Base-by-base conservation (phyloP, 108 stramenopile species). In the Nannochloropsis salina region DNA sequence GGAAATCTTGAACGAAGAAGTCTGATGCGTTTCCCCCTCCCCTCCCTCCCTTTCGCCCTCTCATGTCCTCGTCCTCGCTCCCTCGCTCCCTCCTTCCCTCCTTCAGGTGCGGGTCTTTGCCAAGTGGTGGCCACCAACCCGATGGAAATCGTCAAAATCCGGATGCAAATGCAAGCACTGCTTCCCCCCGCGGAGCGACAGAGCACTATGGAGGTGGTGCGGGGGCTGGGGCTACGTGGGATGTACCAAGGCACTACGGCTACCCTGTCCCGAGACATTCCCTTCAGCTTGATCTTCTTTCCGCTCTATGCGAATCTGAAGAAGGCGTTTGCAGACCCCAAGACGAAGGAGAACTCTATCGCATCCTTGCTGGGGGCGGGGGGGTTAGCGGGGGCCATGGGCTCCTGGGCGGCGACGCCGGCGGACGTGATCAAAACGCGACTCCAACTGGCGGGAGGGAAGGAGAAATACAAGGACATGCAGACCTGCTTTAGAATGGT, bases 81-180 rank as follows among this genome's bases (percentile, higher is more conserved):
- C 61, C n/a, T 74, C 61, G 20, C 61, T n/a, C n/a, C 61, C 61
- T 74, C 3, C 15, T n/a, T n/a, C 61, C 3, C 2, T n/a, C 61
- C n/a, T 5, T 2, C 86, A 47, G 88, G 91, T 41, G 93, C 94
- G n/a, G 94, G 93, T 22, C 87, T 91, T 11, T 85, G 90, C 9
- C 94, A 94, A 86, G 88, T 93, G 82, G 86, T 93, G 18, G 93
- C 92, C 41, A 93, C 93, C 15, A 94, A 93, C 86, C 94, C 94
- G 31, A 90, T 93, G 90, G 94, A 94, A 84, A 87, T 93, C 44
- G 86, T 90, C 45, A 94, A 94, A 85, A 93, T 93, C 87, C 89
- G 93, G 42, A 61, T 94, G 91, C 93, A 93, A 85, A 45, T 90
- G 41, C 84, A 80, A 47, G 91, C 80, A 51, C 9, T 85, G 84